Conservation (phyloP, 768 basidiomycete genomes). For the Nidularia sp. region DNA sequence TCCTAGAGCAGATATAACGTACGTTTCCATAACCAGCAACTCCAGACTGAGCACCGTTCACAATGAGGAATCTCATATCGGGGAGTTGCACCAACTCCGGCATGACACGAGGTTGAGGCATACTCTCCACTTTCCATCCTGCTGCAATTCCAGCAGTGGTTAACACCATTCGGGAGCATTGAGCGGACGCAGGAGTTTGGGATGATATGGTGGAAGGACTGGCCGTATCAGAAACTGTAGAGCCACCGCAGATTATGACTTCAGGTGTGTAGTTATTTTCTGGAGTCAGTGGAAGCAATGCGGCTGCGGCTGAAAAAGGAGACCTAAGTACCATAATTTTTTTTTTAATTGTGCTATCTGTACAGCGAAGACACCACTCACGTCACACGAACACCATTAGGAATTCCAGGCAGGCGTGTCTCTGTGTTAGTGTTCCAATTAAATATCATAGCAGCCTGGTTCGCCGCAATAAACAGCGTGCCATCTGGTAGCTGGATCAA, state of each 20-base stretch:
- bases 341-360: background rate
- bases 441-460: constrained; percentile 27
- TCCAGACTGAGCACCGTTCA: constrained; percentile 36
- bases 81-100: constrained; percentile 31
- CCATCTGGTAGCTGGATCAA: constrained; percentile 25
- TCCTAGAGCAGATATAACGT: background rate
- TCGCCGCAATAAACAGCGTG: constrained; percentile 28
- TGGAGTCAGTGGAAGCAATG: constrained; percentile 25
- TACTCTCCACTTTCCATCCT: constrained; percentile 38
- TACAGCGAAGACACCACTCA: constrained; percentile 6
- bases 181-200: constrained; percentile 34
- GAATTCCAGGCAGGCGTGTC: constrained; percentile 31
- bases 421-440: constrained; percentile 25
- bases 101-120: constrained; percentile 35
- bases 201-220: constrained; percentile 22
- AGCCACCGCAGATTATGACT: constrained; percentile 41
- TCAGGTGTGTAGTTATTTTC: constrained; percentile 32
- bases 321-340: too few species aligned
- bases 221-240: constrained; percentile 23
- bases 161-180: constrained; percentile 35
- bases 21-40: constrained; percentile 19
- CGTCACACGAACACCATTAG: constrained; percentile 38
- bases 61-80: constrained; percentile 35
- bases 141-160: constrained; percentile 31
- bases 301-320: constrained; percentile 28